phyloP scores from a whole-genome alignment of 257 asterid species.

The Forsythia suspensa region DNA sequence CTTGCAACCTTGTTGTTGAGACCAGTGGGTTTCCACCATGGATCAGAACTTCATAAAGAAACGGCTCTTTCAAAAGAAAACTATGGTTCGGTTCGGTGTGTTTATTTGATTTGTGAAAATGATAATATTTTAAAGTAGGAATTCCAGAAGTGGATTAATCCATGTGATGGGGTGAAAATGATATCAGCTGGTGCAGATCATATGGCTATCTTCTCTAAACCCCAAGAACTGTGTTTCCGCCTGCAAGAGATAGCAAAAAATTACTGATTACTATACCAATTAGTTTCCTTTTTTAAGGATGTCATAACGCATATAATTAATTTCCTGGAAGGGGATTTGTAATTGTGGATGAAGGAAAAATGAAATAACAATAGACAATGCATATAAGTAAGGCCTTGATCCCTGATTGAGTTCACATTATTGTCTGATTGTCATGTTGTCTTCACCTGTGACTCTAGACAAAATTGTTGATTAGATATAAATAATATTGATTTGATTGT shows the following conservation, averaged over 20 bases:
- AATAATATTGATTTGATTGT: too few species aligned
- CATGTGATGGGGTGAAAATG: conserved; percentile 7
- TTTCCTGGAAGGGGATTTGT: not conserved
- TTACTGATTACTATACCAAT: not conserved
- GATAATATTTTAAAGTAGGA: conserved; percentile 6
- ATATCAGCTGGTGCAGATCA: conserved; percentile 18
- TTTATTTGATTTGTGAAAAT: conserved; percentile 15
- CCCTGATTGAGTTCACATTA: not conserved
- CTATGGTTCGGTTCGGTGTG: conserved; percentile 23
- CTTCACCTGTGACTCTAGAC: too few species aligned
- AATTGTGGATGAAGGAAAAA: not conserved
- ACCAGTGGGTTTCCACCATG: not conserved
- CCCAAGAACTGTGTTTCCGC: conserved; percentile 10
- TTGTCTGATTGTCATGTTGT: not conserved
- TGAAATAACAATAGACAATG: not conserved
- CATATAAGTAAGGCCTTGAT: not conserved
- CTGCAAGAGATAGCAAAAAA: conserved; percentile 16
- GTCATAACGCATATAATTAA: too few species aligned
- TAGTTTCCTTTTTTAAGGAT: too few species aligned
- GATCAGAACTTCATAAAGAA: not conserved
- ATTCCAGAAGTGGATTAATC: conserved; percentile 20
- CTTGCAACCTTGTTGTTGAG: conserved; percentile 25
- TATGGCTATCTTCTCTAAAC: conserved; percentile 27
- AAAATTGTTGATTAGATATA: too few species aligned
- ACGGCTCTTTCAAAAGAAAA: conserved; percentile 11